phyloP scores from a whole-genome alignment of 495 filamentous ascomycete genomes.

The Corynascus novoguineensis region DNA sequence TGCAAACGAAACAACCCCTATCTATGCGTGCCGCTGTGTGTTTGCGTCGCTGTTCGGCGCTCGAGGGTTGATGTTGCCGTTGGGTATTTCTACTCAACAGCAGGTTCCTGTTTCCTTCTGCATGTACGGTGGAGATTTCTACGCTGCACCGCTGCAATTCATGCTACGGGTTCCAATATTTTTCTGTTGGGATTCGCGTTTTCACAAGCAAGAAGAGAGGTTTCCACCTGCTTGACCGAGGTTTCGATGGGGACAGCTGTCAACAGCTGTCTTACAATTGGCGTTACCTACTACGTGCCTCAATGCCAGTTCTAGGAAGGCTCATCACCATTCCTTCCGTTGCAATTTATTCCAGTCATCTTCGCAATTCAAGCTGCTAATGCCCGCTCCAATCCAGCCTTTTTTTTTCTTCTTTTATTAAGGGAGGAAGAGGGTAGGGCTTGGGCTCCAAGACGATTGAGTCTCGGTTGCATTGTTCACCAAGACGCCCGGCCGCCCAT shows the following conservation, averaged over 20 bases:
- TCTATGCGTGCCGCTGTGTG: not conserved
- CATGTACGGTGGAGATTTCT: not conserved
- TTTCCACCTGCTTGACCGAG: slow-evolving; percentile 10
- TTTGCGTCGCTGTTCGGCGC: too few species aligned
- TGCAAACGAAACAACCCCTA: not conserved
- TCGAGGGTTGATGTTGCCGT: not conserved
- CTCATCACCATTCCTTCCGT: not conserved
- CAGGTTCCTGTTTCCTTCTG: too few species aligned
- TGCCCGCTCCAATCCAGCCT: too few species aligned
- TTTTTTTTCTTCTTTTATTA: too few species aligned
- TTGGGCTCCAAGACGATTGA: too few species aligned
- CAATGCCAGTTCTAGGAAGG: not conserved
- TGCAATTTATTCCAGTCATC: too few species aligned
- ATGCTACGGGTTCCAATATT: not conserved
- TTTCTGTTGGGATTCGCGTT: slow-evolving; percentile 15
- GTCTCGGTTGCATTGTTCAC: too few species aligned
- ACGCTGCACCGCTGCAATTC: not conserved
- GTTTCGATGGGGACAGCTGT: not conserved
- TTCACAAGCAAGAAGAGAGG: slow-evolving; percentile 2
- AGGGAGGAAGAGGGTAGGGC: too few species aligned
- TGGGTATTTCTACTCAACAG: too few species aligned
- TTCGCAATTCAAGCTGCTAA: too few species aligned
- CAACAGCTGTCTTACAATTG: not conserved
- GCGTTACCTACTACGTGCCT: not conserved
- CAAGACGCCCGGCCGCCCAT: too few species aligned